Evolutionary conservation across 805 yeast genomes (phyloP).

Genomic region (Ogataea polymorpha): DNA sequence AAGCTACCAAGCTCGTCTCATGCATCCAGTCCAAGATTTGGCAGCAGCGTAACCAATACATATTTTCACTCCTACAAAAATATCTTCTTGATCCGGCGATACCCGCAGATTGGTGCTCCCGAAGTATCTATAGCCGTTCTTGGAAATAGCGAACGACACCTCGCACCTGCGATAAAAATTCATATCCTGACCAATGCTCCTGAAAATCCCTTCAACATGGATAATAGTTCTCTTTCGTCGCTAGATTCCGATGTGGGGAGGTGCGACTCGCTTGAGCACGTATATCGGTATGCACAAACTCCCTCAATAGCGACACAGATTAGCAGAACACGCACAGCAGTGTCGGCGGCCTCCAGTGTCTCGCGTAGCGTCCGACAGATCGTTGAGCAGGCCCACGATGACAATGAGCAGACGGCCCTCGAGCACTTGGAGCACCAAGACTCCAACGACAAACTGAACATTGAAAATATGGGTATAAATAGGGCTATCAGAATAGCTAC

Average conservation of each 20-base stretch:
- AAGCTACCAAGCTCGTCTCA: too few species aligned
- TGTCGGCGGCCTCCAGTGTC: slow-evolving; percentile 3
- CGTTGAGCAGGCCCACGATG: slow-evolving; percentile 14
- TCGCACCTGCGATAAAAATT: not conserved
- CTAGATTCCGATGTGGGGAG: slow-evolving; percentile 2
- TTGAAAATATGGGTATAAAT: slow-evolving; percentile 22
- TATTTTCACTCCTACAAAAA: too few species aligned
- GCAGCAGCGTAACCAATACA: too few species aligned
- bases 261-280: not conserved
- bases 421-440: not conserved
- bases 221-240: slow-evolving; percentile 1
- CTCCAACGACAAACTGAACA: slow-evolving; percentile 7
- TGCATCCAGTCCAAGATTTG: too few species aligned
- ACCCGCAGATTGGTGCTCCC: not conserved
- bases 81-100: not conserved
- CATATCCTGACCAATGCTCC: not conserved
- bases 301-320: not conserved
- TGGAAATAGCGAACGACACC: not conserved
- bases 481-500: slow-evolving; percentile 26
- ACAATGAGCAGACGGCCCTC: slow-evolving; percentile 19
- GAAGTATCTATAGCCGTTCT: not conserved
- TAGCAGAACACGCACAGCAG: slow-evolving; percentile 1
- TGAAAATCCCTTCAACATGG: not conserved
- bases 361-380: not conserved
- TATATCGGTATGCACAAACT: not conserved